Evolutionary conservation across 2,329 filamentous ascomycete genomes (phyloP).

Genomic region (Penicillium sp.): DNA sequence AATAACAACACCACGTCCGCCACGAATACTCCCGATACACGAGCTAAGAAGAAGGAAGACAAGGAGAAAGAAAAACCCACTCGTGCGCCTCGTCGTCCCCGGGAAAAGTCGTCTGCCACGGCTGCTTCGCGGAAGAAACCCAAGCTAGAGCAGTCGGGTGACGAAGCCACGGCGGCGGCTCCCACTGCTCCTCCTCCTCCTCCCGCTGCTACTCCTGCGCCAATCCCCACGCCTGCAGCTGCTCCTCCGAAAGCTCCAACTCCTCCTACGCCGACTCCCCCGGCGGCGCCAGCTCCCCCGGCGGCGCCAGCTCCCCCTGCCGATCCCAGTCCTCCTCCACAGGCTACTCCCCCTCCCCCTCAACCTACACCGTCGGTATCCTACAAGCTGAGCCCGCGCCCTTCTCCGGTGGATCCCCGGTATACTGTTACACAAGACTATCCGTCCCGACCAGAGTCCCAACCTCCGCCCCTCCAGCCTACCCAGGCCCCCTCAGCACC

Average conservation of each 20-base stretch:
- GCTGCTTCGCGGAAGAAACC: conserved; percentile 52
- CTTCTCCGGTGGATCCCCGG: conserved; percentile 52
- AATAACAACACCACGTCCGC: conserved; percentile 27
- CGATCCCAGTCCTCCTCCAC: conserved; percentile 23
- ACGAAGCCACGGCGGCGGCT: conserved; percentile 22
- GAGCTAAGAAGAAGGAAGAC: conserved; percentile 36
- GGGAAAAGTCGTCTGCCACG: conserved; percentile 41
- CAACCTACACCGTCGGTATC: conserved; percentile 15
- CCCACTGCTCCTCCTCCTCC: conserved; percentile 11
- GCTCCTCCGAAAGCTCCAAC: conserved; percentile 13
- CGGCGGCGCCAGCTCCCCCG: conserved; percentile 8
- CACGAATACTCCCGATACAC: conserved; percentile 30
- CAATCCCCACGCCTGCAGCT: conserved; percentile 13
- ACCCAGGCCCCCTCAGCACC: conserved; percentile 28
- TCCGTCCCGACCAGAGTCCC: conserved; percentile 48
- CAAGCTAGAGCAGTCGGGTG: conserved; percentile 43
- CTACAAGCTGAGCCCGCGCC: conserved; percentile 40
- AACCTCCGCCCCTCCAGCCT: conserved; percentile 48
- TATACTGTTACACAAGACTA: conserved; percentile 40
- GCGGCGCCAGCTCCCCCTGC: conserved; percentile 10
- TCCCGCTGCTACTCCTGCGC: conserved; percentile 11
- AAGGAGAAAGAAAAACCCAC: conserved; percentile 28
- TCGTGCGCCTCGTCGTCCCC: conserved; percentile 38
- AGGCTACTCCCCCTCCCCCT: conserved; percentile 9
- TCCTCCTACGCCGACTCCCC: conserved; percentile 14